Conservation (phyloP, 2,329 filamentous ascomycete genomes). For the Colletotrichum orchidophilum region DNA sequence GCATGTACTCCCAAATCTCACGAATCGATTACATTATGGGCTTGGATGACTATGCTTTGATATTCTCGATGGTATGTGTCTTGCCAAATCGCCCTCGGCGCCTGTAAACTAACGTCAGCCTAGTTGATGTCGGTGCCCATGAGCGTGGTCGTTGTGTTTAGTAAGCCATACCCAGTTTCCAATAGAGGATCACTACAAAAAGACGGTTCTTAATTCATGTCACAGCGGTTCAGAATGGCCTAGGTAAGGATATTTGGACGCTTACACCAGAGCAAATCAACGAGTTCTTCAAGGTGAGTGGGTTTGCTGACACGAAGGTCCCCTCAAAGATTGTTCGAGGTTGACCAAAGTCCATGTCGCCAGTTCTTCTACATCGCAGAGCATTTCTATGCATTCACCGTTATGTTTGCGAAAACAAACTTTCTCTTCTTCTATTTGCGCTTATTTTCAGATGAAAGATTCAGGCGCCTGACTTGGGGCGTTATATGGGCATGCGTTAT, state of each 20-base stretch:
- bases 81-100: too few relatives aligned
- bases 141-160: constrained; percentile 8
- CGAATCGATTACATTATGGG: constrained; percentile 7
- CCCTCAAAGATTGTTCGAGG: not conserved
- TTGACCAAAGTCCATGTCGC: not conserved
- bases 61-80: constrained; percentile 14
- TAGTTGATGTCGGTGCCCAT: constrained; percentile 20
- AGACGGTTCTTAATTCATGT: not conserved
- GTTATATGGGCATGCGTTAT: constrained; percentile 47
- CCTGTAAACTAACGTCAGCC: too few relatives aligned
- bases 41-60: constrained; percentile 16
- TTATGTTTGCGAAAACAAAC: constrained; percentile 55
- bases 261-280: constrained; percentile 50
- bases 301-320: not conserved
- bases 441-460: constrained; percentile 52
- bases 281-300: constrained; percentile 39
- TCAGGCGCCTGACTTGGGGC: constrained; percentile 49
- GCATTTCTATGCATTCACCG: constrained; percentile 51
- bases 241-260: constrained; percentile 58
- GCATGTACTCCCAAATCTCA: constrained; percentile 14
- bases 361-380: constrained; percentile 49
- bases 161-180: not conserved
- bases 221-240: constrained; percentile 42
- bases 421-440: constrained; percentile 62
- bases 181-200: too few relatives aligned